Evolutionary conservation across 805 yeast species (phyloP), one percentile per base, ranked within the genome.

Genomic region (Ogataea degrootiae): DNA sequence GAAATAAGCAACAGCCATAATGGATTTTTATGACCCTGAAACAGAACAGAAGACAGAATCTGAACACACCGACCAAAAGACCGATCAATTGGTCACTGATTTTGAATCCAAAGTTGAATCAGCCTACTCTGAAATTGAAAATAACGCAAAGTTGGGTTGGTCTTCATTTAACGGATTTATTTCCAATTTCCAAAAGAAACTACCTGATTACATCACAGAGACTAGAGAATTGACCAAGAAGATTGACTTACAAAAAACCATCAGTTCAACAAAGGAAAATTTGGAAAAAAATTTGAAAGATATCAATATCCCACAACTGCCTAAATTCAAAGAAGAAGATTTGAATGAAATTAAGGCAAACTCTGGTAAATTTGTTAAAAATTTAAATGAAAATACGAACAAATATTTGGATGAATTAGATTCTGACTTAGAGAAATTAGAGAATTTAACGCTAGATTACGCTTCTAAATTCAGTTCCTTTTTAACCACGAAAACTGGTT

Each of bases 381-480:
- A 57, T 37, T 47, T 66, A 34, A 65, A 62, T 35, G 63, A 62
- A 41, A 66, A 71, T 52, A 82, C 90, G 7, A 88, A 85, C 55
- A 74, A 73, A 41, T 79, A 77, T 44, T 70, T 90, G 43, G 91
- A 87, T 52, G 76, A 79, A 7, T 72, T 91, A 50, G 97, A 90
- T 63, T 68, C 77, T 53, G 83, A 82, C 55, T 71, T 91, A 41
- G 96, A 87, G 55, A 72, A 72, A 45, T 82, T 88, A 7, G 97
- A 91, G 62, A 77, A 75, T 44, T 66, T 74, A 33, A 91, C 96
- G 0, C 77, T 83, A 1, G 70, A 70, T n/a, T 81, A 77, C 57
- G 79, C 81, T 16, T 63, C 69, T 37, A 79, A 74, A 58, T 70
- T 85, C 47, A 77, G 87, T n/a, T 73, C 78, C 6, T 75, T 82